phyloP scores from a whole-genome alignment of 179 eudicot genomes.

The Nepenthes alata region DNA sequence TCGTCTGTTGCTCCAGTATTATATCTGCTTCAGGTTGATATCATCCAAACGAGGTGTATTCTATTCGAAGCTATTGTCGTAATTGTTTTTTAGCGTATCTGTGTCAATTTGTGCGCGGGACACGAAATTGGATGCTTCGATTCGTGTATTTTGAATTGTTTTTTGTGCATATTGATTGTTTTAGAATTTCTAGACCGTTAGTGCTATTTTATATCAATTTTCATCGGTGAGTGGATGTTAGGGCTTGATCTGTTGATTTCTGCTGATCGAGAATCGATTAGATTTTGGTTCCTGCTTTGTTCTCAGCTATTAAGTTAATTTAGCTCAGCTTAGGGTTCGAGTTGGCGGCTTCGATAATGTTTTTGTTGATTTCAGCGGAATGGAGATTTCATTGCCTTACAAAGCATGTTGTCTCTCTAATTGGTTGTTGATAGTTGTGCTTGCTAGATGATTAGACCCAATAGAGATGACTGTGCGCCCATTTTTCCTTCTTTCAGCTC shows the following conservation, averaged over 20 bases:
- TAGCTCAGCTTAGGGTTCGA: constrained; percentile 7
- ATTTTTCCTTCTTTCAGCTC: too few relatives aligned
- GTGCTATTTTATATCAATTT: neutral
- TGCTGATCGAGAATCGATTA: constrained; percentile 13
- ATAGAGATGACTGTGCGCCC: too few relatives aligned
- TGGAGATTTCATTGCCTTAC: constrained; percentile 12
- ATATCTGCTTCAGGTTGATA: constrained; percentile 3
- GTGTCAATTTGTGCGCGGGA: neutral
- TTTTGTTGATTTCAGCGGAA: constrained; percentile 4
- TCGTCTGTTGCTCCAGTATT: constrained; percentile 2
- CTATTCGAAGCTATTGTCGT: neutral
- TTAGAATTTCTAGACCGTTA: neutral
- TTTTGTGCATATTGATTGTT: constrained; percentile 2
- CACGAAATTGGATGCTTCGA: neutral
- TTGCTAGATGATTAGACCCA: constrained; percentile 7
- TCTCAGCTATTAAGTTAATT: neutral
- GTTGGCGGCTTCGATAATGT: neutral
- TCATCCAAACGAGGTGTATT: neutral
- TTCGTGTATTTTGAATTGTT: constrained; percentile 1
- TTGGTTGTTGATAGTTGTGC: constrained; percentile 1
- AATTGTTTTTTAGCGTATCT: constrained; percentile 1
- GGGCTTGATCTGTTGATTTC: constrained; percentile 15
- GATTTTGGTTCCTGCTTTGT: constrained; percentile 6
- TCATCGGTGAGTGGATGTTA: neutral
- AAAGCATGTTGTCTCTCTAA: constrained; percentile 11